Conservation (phyloP, 2,329 filamentous ascomycete genomes). For the Penicillium oxalicum region DNA sequence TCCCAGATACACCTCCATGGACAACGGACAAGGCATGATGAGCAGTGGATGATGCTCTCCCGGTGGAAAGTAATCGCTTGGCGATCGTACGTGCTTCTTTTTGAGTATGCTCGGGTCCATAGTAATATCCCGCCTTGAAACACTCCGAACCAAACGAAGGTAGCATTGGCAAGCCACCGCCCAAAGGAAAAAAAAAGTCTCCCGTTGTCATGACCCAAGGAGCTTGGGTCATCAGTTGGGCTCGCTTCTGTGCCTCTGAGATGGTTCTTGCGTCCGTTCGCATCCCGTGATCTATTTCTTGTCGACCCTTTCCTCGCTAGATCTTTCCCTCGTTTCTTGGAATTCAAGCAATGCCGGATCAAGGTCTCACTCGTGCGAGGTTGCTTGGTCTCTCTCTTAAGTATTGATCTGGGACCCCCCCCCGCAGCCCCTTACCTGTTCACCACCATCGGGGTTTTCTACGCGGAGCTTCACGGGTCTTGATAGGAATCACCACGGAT, state of each 20-base stretch:
- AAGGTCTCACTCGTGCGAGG: constrained; percentile 1
- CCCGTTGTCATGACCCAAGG: neutral
- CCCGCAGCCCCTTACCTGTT: neutral
- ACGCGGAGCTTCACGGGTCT: neutral
- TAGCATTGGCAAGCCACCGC: neutral
- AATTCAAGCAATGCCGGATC: constrained; percentile 10
- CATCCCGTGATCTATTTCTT: neutral
- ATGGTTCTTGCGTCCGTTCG: too few relatives aligned
- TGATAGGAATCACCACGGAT: neutral
- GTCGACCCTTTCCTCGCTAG: neutral
- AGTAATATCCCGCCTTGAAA: constrained; percentile 1
- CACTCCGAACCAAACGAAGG: neutral
- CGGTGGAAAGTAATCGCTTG: too few relatives aligned
- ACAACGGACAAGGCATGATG: too few relatives aligned
- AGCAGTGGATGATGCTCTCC: too few relatives aligned
- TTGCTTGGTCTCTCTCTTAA: constrained; percentile 12
- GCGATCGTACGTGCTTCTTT: too few relatives aligned
- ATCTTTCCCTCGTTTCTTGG: neutral
- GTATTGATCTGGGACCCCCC: constrained; percentile 10
- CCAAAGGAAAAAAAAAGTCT: too few relatives aligned
- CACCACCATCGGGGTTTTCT: neutral
- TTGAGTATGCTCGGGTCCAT: neutral
- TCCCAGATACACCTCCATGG: too few relatives aligned
- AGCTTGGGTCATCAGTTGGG: neutral
- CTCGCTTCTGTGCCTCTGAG: too few relatives aligned